A percentile compares a stretch with the other conserved stretches of the same genome.
These are phyloP conservation scores for Coelastrella sp. DNA, from an alignment of 139 green algal species.

Conservation along the genomic window DNA sequence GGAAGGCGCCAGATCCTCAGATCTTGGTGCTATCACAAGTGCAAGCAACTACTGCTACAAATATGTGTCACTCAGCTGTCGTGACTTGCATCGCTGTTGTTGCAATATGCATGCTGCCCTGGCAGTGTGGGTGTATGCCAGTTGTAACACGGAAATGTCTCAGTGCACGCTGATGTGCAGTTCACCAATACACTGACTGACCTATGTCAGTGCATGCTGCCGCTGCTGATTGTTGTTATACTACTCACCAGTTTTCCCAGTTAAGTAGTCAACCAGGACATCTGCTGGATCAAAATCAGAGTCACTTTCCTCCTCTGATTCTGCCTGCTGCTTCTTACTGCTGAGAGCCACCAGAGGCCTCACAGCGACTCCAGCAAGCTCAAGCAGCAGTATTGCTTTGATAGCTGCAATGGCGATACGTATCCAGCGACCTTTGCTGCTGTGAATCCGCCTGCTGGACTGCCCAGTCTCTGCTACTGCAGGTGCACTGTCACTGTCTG, in stretches of 20 bases:
- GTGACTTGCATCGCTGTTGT: no score
- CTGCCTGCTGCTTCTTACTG: neutral
- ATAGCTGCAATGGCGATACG: slow-evolving; percentile 9
- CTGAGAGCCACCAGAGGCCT: neutral
- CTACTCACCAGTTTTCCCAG: slow-evolving; percentile 1
- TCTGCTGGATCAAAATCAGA: slow-evolving; percentile 32
- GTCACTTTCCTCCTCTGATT: neutral
- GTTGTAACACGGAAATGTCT: no score
- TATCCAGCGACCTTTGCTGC: neutral
- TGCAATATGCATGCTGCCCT: no score
- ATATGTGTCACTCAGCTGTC: no score
- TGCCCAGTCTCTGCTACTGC: neutral
- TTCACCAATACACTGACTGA: neutral
- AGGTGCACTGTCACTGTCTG: neutral
- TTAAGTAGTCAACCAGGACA: slow-evolving; percentile 40
- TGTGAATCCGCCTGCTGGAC: neutral
- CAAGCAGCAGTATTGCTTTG: slow-evolving; percentile 21
- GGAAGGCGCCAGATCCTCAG: no score
- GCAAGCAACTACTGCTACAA: no score
- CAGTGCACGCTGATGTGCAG: neutral
- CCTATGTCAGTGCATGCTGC: neutral
- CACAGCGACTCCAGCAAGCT: neutral
- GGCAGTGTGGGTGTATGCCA: no score
- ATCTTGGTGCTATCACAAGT: no score
- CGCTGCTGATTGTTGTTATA: neutral